Evolutionary conservation across 164 flowering plant species (phyloP), one percentile per base, ranked within the genome.

Genomic region (Dillenia turbinata): DNA sequence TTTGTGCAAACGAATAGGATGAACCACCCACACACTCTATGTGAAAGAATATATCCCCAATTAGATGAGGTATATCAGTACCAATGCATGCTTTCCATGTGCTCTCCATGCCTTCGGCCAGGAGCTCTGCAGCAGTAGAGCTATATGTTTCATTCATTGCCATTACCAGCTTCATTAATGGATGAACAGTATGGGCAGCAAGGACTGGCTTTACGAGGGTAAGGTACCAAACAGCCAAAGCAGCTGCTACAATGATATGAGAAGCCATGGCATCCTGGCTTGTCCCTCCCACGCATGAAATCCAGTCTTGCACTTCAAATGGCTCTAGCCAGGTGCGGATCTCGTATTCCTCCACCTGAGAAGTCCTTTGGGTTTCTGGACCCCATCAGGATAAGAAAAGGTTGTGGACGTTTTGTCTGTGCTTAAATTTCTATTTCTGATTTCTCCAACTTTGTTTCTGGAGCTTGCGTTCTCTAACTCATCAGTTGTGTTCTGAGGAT

Each of bases 241-340:
- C 97, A 12, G 97, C 94, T 60, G 97, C 97, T 63, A 95, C 97
- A 78, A 89, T 80, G 46, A 95, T 89, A 71, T 87, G 96, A 70
- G 97, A 88, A 50, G 92, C 82, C 97, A 85, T 95, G 63, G 93
- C 99, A 79, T 92, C 99, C 78, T 92, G 99, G 68, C 85, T 85
- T 71, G 96, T 85, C 69, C 97, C 97, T 49, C 96, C 96, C 69
- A 95, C 90, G 77, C 95, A 89, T 66, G 97, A 88, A 72, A 89
- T 78, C 97, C 99, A 92, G 57, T 88, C 99, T 73, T 88, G 90
- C 78, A 81, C 66, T 78, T 90, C 97, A 84, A 65, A 92, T 66
- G 99, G 89, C 74, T 95, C 97, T 61, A 95, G 67, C 99, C 99
- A 92, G 13, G 76, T 66, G 53, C 75, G 75, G 60, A 92, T 72